These are phyloP conservation scores for Chrysochromulina tobinii DNA, from an alignment of 78 protist species.

Conservation along the genomic window DNA sequence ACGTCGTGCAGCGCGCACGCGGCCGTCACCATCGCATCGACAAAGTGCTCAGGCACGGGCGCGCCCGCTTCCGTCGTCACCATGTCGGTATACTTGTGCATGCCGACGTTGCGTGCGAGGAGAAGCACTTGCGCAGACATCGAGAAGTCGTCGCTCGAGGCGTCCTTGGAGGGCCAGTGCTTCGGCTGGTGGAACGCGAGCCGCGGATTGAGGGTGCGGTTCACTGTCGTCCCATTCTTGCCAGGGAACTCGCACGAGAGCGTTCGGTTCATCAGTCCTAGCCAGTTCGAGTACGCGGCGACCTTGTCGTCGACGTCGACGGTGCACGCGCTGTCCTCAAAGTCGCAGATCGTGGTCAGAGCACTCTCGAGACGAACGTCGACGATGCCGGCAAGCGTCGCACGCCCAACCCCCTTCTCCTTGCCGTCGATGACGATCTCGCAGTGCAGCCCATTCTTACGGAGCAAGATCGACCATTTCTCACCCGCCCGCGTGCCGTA, in stretches of 20 bases:
- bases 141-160: not conserved
- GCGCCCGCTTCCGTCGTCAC: slow-evolving; percentile 4
- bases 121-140: slow-evolving; percentile 41
- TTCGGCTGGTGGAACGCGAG: not conserved
- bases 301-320: slow-evolving; percentile 59
- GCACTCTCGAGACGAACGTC: slow-evolving; percentile 44
- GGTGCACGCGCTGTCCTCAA: slow-evolving; percentile 54
- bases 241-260: not conserved
- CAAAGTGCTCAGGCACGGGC: slow-evolving; percentile 42
- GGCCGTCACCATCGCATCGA: slow-evolving; percentile 34
- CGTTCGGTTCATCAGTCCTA: slow-evolving; percentile 46
- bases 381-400: no score
- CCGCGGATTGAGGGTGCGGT: not conserved
- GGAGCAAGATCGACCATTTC: not conserved
- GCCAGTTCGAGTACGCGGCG: slow-evolving; percentile 39
- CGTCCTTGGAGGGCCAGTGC: not conserved
- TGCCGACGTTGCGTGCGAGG: slow-evolving; percentile 54
- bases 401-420: no score
- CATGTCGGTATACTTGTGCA: slow-evolving; percentile 54
- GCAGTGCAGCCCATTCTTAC: slow-evolving; percentile 47
- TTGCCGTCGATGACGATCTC: slow-evolving; percentile 33
- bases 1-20: slow-evolving; percentile 37
- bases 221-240: not conserved
- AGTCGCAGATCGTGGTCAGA: slow-evolving; percentile 40
- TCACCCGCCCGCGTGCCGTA: no score